phyloP scores from a whole-genome alignment of 805 yeast genomes.

The Saccharomyces eubayanus region DNA sequence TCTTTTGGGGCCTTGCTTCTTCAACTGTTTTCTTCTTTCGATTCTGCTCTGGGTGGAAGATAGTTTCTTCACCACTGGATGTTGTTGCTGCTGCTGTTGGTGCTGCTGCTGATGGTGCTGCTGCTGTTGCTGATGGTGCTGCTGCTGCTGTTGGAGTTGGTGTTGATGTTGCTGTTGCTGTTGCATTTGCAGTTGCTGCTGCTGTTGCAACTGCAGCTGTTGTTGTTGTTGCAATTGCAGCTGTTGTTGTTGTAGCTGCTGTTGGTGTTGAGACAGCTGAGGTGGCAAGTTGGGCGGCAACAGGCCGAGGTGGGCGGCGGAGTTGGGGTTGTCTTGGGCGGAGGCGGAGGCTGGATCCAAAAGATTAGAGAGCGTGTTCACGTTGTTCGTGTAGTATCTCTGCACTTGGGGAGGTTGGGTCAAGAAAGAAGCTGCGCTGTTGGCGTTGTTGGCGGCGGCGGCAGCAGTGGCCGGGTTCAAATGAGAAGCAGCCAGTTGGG shows the following conservation, averaged over 20 bases:
- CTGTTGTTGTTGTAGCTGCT: constrained; percentile 5
- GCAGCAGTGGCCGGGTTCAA: constrained; percentile 18
- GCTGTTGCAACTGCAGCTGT: neutral
- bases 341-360: constrained; percentile 21
- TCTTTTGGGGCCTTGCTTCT: constrained; percentile 33
- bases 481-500: constrained; percentile 14
- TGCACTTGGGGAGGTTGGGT: constrained; percentile 18
- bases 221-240: neutral
- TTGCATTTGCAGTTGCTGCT: neutral
- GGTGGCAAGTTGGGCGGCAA: neutral
- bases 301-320: neutral
- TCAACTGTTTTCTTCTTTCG: constrained; percentile 29
- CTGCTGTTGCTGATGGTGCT: constrained; percentile 11
- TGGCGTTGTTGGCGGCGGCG: constrained; percentile 14
- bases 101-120: neutral
- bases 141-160: constrained; percentile 12
- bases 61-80: constrained; percentile 23
- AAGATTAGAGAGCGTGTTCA: constrained; percentile 16
- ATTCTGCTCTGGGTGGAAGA: constrained; percentile 32
- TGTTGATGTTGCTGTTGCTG: constrained; percentile 6
- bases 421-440: constrained; percentile 7
- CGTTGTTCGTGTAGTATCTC: constrained; percentile 22
- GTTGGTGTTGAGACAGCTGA: constrained; percentile 4
- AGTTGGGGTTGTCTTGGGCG: constrained; percentile 5
- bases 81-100: constrained; percentile 6